phyloP scores from a whole-genome alignment of 768 basidiomycete genomes.

The Daedalea quercina region DNA sequence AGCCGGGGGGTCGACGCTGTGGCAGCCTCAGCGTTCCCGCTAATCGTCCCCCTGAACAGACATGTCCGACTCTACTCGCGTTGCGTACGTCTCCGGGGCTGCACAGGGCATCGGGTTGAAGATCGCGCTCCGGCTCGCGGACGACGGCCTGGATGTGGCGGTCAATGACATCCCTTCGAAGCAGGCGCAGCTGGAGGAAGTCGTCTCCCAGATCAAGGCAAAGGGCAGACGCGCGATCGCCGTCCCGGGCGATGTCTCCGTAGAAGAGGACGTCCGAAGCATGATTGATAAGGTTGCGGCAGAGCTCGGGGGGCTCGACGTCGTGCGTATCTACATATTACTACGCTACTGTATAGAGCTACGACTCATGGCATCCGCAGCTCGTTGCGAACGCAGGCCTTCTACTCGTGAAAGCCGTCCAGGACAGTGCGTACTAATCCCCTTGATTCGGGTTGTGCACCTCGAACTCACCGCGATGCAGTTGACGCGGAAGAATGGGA shows the following conservation, averaged over 20 bases:
- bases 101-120: slow-evolving; percentile 24
- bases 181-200: slow-evolving; percentile 8
- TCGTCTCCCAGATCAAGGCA: slow-evolving; percentile 12
- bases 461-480: neutral
- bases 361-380: slow-evolving; percentile 1
- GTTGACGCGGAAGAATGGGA: slow-evolving; percentile 7
- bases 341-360: neutral
- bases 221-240: slow-evolving; percentile 20
- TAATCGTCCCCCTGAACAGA: neutral
- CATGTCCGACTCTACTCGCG: slow-evolving; percentile 2
- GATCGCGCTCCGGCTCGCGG: slow-evolving; percentile 22
- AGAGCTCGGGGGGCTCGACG: slow-evolving; percentile 37
- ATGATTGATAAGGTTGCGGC: slow-evolving; percentile 28
- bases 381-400: slow-evolving; percentile 22
- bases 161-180: slow-evolving; percentile 14
- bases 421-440: neutral
- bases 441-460: neutral
- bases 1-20: too few relatives aligned
- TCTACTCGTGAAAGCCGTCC: slow-evolving; percentile 5
- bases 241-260: slow-evolving; percentile 33
- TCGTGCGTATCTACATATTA: slow-evolving; percentile 26
- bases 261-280: slow-evolving; percentile 33
- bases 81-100: slow-evolving; percentile 25
- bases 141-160: slow-evolving; percentile 20
- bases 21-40: neutral